phyloP scores from a whole-genome alignment of 1,284 basidiomycete genomes.

The Microbotryomycetes sp. region DNA sequence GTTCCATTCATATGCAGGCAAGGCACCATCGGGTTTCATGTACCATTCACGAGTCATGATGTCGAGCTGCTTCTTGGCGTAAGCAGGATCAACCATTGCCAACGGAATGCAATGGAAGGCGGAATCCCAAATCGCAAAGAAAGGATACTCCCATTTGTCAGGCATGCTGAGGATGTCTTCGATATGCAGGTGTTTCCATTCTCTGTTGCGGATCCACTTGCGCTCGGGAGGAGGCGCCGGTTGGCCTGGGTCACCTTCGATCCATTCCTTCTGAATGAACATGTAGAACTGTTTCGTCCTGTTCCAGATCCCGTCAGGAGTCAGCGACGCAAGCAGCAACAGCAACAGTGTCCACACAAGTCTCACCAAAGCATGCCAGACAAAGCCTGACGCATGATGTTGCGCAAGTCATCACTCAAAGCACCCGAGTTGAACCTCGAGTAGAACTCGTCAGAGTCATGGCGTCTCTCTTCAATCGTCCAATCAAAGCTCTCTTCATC shows the following conservation, averaged over 20 bases:
- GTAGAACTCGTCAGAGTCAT: conserved; percentile 96
- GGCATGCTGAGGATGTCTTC: conserved; percentile 97
- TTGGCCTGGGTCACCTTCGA: conserved; percentile 88
- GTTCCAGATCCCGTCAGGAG: not conserved
- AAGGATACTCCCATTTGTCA: conserved; percentile 99
- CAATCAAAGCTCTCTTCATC: conserved; percentile 90
- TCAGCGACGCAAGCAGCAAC: not conserved
- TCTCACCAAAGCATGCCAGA: conserved; percentile 89
- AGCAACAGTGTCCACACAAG: conserved; percentile 1
- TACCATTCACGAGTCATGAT: conserved; percentile 97
- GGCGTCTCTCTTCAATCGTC: conserved; percentile 74
- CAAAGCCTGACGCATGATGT: conserved; percentile 95
- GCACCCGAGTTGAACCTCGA: conserved; percentile 67
- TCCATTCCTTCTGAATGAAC: conserved; percentile 94
- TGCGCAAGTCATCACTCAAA: conserved; percentile 84
- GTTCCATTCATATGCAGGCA: conserved; percentile 99
- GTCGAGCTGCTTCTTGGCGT: conserved; percentile 96
- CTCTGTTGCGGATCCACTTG: conserved; percentile 79
- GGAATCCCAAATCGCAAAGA: conserved; percentile 63
- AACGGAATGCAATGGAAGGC: conserved; percentile 98
- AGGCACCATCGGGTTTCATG: conserved; percentile 91
- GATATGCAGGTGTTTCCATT: conserved; percentile 91
- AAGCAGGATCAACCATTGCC: conserved; percentile 86
- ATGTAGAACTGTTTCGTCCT: conserved; percentile 91
- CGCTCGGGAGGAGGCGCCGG: conserved; percentile 87